Conservation (phyloP, 768 basidiomycete species). For the Collybia sp. region DNA sequence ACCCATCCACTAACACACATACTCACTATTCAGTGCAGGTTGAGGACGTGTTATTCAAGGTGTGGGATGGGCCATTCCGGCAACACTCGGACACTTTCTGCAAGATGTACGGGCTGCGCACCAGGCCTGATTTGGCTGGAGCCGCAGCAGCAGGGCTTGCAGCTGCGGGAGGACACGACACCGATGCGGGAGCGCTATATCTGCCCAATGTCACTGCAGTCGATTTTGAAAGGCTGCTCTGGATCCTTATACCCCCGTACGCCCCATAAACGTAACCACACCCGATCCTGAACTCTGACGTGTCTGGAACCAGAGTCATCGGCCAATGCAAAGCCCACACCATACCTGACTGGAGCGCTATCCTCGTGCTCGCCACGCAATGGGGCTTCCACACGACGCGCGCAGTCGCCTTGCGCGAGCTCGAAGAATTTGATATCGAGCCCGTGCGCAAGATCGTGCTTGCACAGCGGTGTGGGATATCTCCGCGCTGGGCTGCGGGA, state of each 20-base stretch:
- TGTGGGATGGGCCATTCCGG: conserved; percentile 11
- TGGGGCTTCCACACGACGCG: too few relatives aligned
- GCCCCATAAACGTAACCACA: background rate
- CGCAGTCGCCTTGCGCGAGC: background rate
- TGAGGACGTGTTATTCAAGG: conserved; percentile 18
- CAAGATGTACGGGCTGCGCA: too few relatives aligned
- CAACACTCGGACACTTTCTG: too few relatives aligned
- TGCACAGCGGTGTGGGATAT: too few relatives aligned
- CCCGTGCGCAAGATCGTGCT: too few relatives aligned
- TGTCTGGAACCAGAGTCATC: background rate
- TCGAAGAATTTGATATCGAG: background rate
- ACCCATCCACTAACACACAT: background rate
- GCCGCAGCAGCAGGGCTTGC: conserved; percentile 6
- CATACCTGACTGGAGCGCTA: conserved; percentile 6
- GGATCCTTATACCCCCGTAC: conserved; percentile 27
- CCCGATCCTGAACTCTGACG: background rate
- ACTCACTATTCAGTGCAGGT: background rate
- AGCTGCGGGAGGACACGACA: conserved; percentile 7
- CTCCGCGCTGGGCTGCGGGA: too few relatives aligned
- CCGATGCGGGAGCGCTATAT: conserved; percentile 16
- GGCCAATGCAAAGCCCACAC: conserved; percentile 8
- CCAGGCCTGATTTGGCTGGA: conserved; percentile 12
- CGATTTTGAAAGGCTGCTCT: conserved; percentile 30
- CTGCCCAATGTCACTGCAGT: conserved; percentile 19
- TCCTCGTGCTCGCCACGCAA: conserved; percentile 1